phyloP scores from a whole-genome alignment of 176 grass and related monocot species.

The Cocos nucifera region DNA sequence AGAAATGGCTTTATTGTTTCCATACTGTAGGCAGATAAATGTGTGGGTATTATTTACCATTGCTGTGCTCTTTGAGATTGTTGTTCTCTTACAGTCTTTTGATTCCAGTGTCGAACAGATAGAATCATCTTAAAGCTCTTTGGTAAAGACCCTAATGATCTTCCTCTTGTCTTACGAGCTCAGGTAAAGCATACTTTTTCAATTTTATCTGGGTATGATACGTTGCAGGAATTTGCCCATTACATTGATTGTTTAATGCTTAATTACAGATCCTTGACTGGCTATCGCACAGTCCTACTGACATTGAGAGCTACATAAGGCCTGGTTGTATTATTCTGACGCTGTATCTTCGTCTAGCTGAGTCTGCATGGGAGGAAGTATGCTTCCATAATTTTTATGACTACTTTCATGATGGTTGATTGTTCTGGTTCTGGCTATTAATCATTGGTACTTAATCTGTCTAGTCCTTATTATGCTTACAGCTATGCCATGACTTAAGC shows the following conservation, averaged over 20 bases:
- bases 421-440: too few species aligned
- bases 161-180: conserved; percentile 61
- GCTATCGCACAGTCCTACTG: conserved; percentile 70
- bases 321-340: conserved; percentile 91
- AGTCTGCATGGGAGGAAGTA: conserved; percentile 77
- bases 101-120: conserved; percentile 70
- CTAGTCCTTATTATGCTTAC: conserved; percentile 14
- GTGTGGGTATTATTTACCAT: too few species aligned
- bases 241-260: conserved; percentile 9
- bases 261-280: conserved; percentile 53
- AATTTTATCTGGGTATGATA: not conserved
- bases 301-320: conserved; percentile 93
- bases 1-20: too few species aligned
- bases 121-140: conserved; percentile 91
- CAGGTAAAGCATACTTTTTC: conserved; percentile 49
- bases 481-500: conserved; percentile 48
- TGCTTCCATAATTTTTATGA: not conserved
- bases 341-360: conserved; percentile 59
- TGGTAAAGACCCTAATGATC: conserved; percentile 75
- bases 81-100: conserved; percentile 2
- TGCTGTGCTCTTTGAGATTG: not conserved
- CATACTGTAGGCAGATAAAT: too few species aligned
- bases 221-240: too few species aligned
- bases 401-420: too few species aligned
- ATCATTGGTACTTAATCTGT: conserved; percentile 5